A percentile compares a stretch with the other conserved stretches of the same genome.
These are phyloP conservation scores for Hypsizygus marmoreus DNA, from an alignment of 768 basidiomycete species.

Conservation along the genomic window DNA sequence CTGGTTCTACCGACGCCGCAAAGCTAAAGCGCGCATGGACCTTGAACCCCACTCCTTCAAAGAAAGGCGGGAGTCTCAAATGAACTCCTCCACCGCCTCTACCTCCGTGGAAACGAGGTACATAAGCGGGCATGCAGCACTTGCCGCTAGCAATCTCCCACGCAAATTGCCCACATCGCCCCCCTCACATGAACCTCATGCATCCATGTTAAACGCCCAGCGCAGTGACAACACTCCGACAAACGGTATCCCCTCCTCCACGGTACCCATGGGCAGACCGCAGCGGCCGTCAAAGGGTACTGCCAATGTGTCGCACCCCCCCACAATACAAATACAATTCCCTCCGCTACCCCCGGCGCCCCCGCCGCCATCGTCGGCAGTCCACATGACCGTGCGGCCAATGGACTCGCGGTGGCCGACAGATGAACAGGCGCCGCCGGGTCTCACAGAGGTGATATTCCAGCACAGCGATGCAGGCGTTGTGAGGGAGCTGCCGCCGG, in stretches of 20 bases:
- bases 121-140: background rate
- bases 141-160: background rate
- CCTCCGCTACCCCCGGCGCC: background rate
- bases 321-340: no score
- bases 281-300: background rate
- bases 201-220: no score
- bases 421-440: background rate
- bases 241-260: background rate
- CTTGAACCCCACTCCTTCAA: slow-evolving; percentile 1
- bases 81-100: background rate
- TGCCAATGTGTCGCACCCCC: background rate
- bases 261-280: background rate
- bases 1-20: slow-evolving; percentile 15
- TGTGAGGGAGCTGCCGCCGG: slow-evolving; percentile 37
- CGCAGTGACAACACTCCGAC: slow-evolving; percentile 1
- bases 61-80: background rate
- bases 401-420: slow-evolving; percentile 13
- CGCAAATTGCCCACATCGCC: background rate
- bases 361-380: background rate
- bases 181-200: no score
- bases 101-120: background rate
- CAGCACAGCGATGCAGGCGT: slow-evolving; percentile 38
- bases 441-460: slow-evolving; percentile 33
- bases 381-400: background rate
- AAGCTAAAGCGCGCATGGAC: background rate